Conservation (phyloP, 2,329 filamentous ascomycete species). For the Aschersonia sp. region DNA sequence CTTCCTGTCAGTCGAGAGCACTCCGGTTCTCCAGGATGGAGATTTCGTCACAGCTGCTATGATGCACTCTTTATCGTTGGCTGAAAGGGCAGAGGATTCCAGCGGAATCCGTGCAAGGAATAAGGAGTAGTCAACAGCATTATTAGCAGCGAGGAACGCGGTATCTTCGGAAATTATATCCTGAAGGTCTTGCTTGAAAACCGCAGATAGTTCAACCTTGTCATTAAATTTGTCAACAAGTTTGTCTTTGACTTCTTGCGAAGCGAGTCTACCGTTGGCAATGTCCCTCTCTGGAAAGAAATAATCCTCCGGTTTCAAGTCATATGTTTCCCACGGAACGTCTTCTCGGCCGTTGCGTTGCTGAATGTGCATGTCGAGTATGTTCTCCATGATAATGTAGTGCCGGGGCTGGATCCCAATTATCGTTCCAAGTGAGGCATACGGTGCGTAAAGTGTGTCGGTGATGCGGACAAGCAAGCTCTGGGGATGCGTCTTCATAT, state of each 20-base stretch:
- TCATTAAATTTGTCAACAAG: conserved; percentile 54
- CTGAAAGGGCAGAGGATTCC: neutral
- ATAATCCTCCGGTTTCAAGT: conserved; percentile 60
- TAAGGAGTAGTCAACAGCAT: conserved; percentile 62
- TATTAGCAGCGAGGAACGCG: conserved; percentile 41
- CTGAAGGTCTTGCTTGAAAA: conserved; percentile 41
- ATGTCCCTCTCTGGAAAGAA: conserved; percentile 65
- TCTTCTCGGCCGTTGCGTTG: conserved; percentile 15
- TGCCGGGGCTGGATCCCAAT: conserved; percentile 50
- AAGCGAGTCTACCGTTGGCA: conserved; percentile 45
- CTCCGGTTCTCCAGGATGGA: conserved; percentile 42
- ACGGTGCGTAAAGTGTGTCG: conserved; percentile 46
- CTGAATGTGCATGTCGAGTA: conserved; percentile 37
- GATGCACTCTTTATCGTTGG: neutral
- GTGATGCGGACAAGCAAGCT: conserved; percentile 58
- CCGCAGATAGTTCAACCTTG: conserved; percentile 41
- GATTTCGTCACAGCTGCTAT: conserved; percentile 1
- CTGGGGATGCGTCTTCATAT: conserved; percentile 44
- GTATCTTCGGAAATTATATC: conserved; percentile 45
- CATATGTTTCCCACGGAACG: conserved; percentile 50
- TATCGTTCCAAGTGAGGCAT: conserved; percentile 41
- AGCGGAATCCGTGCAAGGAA: conserved; percentile 43
- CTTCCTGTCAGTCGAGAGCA: conserved; percentile 45
- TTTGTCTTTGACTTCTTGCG: conserved; percentile 48
- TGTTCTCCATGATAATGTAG: conserved; percentile 68